Conservation (phyloP, 2,329 filamentous ascomycete genomes). For the Lasiodiplodia sp. region DNA sequence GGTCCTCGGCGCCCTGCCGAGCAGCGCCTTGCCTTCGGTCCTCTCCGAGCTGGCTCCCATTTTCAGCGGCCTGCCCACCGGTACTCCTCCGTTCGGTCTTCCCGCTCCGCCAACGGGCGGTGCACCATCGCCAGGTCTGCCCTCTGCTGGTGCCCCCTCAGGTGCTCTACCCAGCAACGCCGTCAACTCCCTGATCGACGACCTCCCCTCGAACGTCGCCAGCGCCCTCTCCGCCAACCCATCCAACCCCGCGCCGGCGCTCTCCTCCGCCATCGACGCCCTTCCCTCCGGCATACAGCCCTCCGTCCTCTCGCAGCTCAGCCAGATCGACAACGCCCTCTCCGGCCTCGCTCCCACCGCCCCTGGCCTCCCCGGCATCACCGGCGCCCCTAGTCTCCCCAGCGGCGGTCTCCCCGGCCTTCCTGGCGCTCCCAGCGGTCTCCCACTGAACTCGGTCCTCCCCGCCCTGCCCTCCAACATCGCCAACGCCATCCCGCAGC, state of each 20-base stretch:
- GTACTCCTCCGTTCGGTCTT: not conserved
- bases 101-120: not conserved
- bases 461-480: not conserved
- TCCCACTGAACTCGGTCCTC: not conserved
- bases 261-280: not conserved
- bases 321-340: not conserved
- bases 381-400: too few species aligned
- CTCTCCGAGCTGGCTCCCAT: not conserved
- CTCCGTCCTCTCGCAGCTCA: not conserved
- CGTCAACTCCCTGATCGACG: not conserved
- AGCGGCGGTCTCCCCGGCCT: not conserved
- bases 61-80: not conserved
- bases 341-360: not conserved
- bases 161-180: not conserved
- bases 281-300: not conserved
- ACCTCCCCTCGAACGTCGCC: not conserved
- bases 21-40: not conserved
- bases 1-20: not conserved
- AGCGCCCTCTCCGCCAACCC: not conserved
- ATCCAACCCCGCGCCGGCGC: not conserved
- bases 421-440: not conserved
- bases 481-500: not conserved
- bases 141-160: not conserved
- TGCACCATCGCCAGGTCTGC: not conserved
- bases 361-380: too few species aligned